phyloP scores from a whole-genome alignment of 2,329 filamentous ascomycete genomes.

The Colletotrichum liriopes region DNA sequence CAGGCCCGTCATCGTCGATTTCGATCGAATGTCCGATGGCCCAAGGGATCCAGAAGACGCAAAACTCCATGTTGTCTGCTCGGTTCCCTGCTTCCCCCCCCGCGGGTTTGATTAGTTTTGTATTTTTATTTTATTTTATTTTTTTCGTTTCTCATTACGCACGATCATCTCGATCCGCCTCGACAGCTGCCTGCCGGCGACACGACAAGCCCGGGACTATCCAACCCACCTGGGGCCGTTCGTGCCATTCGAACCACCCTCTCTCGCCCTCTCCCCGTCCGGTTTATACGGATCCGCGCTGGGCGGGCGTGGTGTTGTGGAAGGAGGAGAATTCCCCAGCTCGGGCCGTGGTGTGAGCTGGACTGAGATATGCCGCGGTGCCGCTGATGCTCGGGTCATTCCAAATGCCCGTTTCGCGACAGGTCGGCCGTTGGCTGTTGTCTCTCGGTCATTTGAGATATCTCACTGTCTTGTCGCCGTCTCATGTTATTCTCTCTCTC shows the following conservation, averaged over 20 bases:
- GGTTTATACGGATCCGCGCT: background rate
- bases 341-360: constrained; percentile 32
- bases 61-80: constrained; percentile 37
- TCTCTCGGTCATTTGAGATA: constrained; percentile 27
- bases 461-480: background rate
- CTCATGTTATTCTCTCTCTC: background rate
- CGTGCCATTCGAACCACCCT: background rate
- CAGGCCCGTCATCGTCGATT: constrained; percentile 38
- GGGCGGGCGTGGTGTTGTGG: constrained; percentile 9
- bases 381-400: constrained; percentile 41
- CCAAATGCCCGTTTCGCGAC: constrained; percentile 10
- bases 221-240: background rate
- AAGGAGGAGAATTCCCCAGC: constrained; percentile 17
- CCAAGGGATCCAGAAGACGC: constrained; percentile 29
- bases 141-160: background rate
- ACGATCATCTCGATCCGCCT: background rate
- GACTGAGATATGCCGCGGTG: constrained; percentile 27
- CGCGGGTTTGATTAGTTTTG: no score
- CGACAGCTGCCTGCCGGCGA: background rate
- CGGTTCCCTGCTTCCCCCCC: background rate
- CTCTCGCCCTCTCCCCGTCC: background rate
- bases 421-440: background rate
- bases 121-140: background rate
- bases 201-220: background rate
- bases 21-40: constrained; percentile 27